Conservation (phyloP, 2,329 filamentous ascomycete species). For the Byssoonygena ceratinophila region DNA sequence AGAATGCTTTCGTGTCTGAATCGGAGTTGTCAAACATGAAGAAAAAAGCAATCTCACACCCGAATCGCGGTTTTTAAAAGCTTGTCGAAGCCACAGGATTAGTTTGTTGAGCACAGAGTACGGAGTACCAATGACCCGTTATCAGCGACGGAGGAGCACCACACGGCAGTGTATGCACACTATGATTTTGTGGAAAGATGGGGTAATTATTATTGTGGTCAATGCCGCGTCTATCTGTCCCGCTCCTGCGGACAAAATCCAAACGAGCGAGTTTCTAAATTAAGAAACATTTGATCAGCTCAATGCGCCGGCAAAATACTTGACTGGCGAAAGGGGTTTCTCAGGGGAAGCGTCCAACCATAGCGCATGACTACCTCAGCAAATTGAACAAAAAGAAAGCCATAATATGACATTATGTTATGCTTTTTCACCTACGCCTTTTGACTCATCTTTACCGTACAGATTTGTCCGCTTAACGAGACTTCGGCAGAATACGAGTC, state of each 20-base stretch:
- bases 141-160: no score
- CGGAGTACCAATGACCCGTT: neutral
- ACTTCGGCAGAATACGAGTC: conserved; percentile 5
- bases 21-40: neutral
- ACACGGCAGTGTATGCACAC: no score
- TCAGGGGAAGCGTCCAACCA: neutral
- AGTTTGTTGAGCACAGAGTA: neutral
- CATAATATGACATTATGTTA: neutral
- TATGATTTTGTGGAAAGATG: neutral
- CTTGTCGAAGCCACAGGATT: neutral
- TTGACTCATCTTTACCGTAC: neutral
- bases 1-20: neutral
- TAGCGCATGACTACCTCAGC: neutral
- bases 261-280: neutral
- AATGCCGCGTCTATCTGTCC: neutral
- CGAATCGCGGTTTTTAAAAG: neutral
- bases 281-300: neutral
- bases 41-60: neutral
- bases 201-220: neutral
- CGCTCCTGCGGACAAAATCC: neutral
- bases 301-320: no score
- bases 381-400: neutral
- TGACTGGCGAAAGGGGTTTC: neutral
- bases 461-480: neutral
- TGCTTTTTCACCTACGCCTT: neutral